Evolutionary conservation across 2,329 filamentous ascomycete genomes (phyloP).

Genomic region (Microdochium paspali): DNA sequence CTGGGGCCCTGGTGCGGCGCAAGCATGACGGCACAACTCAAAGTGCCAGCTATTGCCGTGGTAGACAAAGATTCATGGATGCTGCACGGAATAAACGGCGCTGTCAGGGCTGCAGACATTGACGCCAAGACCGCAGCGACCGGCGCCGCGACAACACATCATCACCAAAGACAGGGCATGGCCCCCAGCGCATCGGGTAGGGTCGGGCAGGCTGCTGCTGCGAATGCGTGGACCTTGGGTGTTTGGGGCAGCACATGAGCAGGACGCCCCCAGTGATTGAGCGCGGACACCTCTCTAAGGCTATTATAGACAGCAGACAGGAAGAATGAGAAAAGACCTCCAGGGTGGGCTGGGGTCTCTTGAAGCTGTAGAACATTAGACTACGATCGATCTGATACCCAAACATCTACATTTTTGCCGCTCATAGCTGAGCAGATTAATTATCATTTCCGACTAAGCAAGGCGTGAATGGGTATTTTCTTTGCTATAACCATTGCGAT

Average conservation of each 20-base stretch:
- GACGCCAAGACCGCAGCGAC: constrained; percentile 34
- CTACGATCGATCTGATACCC: neutral
- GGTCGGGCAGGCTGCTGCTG: constrained; percentile 24
- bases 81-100: constrained; percentile 55
- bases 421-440: neutral
- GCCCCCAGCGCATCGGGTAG: constrained; percentile 42
- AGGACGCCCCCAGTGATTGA: neutral
- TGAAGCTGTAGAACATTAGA: neutral
- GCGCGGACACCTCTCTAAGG: no score
- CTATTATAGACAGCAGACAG: no score
- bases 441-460: neutral
- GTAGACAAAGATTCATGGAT: constrained; percentile 65
- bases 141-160: constrained; percentile 15
- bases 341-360: neutral
- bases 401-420: neutral
- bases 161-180: constrained; percentile 52
- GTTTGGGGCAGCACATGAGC: constrained; percentile 45
- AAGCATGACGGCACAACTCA: constrained; percentile 59
- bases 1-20: constrained; percentile 68
- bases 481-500: neutral
- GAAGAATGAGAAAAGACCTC: neutral
- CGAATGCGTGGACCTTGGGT: constrained; percentile 50
- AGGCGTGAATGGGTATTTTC: neutral
- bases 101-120: constrained; percentile 48
- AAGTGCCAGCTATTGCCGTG: constrained; percentile 57